Conservation (phyloP, 2,329 filamentous ascomycete genomes). For the Davidsoniella virescens region DNA sequence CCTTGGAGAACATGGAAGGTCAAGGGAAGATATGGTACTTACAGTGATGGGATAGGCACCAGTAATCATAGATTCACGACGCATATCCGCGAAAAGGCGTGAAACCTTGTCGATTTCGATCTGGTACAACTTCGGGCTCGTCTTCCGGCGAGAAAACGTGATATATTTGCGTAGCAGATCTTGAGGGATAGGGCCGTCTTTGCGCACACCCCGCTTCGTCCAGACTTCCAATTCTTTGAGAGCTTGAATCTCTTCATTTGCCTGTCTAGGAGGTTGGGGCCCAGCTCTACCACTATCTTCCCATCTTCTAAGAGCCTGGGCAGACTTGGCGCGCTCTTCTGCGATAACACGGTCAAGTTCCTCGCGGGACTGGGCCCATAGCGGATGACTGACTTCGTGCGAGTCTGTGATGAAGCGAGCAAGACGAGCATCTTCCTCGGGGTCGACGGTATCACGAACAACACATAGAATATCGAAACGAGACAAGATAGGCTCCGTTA, state of each 20-base stretch:
- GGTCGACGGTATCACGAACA: conserved; percentile 88
- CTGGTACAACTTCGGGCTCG: conserved; percentile 82
- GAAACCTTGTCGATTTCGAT: conserved; percentile 97
- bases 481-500: conserved; percentile 92
- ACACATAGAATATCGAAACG: conserved; percentile 97
- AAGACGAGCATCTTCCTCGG: conserved; percentile 77
- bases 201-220: conserved; percentile 15
- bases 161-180: conserved; percentile 92
- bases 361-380: conserved; percentile 27
- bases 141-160: conserved; percentile 79
- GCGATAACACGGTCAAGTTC: conserved; percentile 42
- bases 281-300: conserved; percentile 4
- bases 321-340: conserved; percentile 26
- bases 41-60: conserved; percentile 97
- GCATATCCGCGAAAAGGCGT: conserved; percentile 88
- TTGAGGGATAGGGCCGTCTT: conserved; percentile 66
- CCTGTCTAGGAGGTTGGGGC: conserved; percentile 20
- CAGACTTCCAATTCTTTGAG: conserved; percentile 20
- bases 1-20: not conserved
- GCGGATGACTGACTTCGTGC: conserved; percentile 76
- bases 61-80: conserved; percentile 78
- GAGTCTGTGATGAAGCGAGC: conserved; percentile 91
- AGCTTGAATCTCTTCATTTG: conserved; percentile 26
- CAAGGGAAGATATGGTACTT: conserved; percentile 24
- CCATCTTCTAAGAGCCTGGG: conserved; percentile 3